Conservation (phyloP, 768 basidiomycete genomes). For the Boletus rubescentipes region DNA sequence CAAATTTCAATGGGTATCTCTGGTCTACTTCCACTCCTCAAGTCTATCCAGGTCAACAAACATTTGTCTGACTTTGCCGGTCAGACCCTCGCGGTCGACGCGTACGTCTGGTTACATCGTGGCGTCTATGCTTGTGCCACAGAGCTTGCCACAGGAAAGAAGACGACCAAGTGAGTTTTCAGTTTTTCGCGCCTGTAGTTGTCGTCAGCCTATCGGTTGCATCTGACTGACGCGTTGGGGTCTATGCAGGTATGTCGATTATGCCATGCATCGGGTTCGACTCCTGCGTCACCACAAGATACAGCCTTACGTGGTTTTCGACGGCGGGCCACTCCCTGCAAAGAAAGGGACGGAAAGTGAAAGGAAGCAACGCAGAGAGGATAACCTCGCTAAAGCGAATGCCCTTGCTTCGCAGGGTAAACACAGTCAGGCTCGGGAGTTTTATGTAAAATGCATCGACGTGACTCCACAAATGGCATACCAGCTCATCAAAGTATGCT, state of each 20-base stretch:
- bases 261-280: conserved; percentile 89
- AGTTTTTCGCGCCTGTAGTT: background rate
- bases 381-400: conserved; percentile 73
- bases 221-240: conserved; percentile 4
- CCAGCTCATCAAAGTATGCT: conserved; percentile 87
- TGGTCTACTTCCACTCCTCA: conserved; percentile 86
- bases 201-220: background rate
- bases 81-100: conserved; percentile 88
- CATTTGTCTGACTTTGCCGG: conserved; percentile 83
- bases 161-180: conserved; percentile 72
- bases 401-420: conserved; percentile 75
- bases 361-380: conserved; percentile 72
- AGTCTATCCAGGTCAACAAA: conserved; percentile 78
- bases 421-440: conserved; percentile 78
- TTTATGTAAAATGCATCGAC: conserved; percentile 88
- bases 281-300: conserved; percentile 83
- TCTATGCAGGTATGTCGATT: conserved; percentile 82
- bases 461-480: conserved; percentile 97
- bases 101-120: conserved; percentile 91
- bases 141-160: conserved; percentile 83
- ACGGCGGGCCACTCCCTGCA: conserved; percentile 93
- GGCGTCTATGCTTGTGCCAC: conserved; percentile 89
- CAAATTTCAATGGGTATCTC: conserved; percentile 78
- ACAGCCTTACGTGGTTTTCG: conserved; percentile 90
- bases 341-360: conserved; percentile 88